Percentiles rank a stretch among this genome's conserved stretches.
Evolutionary conservation across 1,284 basidiomycete species (phyloP).

Genomic region (Ustilago cynodontis): DNA sequence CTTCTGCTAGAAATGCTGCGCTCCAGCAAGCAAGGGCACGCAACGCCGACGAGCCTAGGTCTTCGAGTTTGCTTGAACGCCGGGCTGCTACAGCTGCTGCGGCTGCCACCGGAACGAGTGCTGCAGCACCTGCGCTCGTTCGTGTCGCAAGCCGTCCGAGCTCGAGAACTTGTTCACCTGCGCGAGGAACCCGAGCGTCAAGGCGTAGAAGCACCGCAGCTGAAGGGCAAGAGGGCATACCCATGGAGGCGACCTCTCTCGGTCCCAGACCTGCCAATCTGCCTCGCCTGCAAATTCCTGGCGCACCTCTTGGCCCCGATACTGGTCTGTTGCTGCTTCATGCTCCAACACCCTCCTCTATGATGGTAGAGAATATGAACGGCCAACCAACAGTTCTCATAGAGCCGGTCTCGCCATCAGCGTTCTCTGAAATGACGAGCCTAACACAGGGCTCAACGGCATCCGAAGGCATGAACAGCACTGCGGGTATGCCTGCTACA

Average conservation of each 20-base stretch:
- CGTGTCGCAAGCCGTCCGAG: constrained; percentile 21
- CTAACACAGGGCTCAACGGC: constrained; percentile 45
- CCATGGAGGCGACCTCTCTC: not conserved
- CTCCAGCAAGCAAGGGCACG: constrained; percentile 5
- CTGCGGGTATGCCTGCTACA: constrained; percentile 32
- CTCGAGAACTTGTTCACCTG: constrained; percentile 38
- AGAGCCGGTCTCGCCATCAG: constrained; percentile 46
- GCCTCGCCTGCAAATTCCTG: constrained; percentile 27
- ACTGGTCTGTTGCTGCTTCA: constrained; percentile 9
- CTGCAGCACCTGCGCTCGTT: not conserved
- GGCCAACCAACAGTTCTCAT: constrained; percentile 6
- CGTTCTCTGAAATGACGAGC: constrained; percentile 47
- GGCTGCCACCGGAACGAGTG: not conserved
- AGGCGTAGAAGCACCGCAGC: constrained; percentile 30
- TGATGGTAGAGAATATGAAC: not conserved
- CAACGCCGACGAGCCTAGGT: constrained; percentile 11
- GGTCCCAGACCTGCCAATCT: constrained; percentile 29
- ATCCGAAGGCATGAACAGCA: constrained; percentile 37
- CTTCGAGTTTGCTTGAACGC: constrained; percentile 28
- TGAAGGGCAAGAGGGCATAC: constrained; percentile 13
- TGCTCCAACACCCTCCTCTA: constrained; percentile 1
- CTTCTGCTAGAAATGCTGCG: constrained; percentile 6
- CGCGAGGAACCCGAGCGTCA: constrained; percentile 25
- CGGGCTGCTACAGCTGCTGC: constrained; percentile 28
- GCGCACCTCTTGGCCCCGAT: constrained; percentile 15